Conservation (phyloP, 2,329 filamentous ascomycete genomes). For the Lachnellula hyalina region DNA sequence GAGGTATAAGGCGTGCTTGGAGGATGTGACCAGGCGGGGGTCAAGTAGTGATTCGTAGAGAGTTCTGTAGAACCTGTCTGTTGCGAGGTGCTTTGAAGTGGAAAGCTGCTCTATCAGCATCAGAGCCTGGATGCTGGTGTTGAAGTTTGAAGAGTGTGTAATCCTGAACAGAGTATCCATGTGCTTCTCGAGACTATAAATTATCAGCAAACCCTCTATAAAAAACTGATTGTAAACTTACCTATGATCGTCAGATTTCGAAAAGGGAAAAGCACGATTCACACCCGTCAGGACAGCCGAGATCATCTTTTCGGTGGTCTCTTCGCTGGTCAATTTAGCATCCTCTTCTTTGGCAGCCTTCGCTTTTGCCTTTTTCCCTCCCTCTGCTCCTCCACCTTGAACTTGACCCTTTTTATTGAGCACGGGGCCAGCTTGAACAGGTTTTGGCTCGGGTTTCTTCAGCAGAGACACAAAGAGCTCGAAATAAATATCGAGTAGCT, state of each 20-base stretch:
- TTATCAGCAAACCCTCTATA: conserved; percentile 19
- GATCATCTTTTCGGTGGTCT: conserved; percentile 79
- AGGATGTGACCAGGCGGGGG: conserved; percentile 79
- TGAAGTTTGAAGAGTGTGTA: conserved; percentile 97
- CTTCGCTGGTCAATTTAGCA: conserved; percentile 33
- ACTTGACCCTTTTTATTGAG: conserved; percentile 45
- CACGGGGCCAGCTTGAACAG: conserved; percentile 35
- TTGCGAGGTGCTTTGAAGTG: conserved; percentile 69
- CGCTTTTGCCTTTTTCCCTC: conserved; percentile 47
- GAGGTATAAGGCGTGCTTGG: conserved; percentile 91
- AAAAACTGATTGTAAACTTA: conserved; percentile 37
- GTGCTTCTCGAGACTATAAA: conserved; percentile 69
- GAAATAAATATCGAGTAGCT: conserved; percentile 87
- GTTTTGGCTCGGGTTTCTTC: conserved; percentile 47
- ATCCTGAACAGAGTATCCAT: conserved; percentile 93
- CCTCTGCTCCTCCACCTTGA: conserved; percentile 48
- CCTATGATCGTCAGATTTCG: conserved; percentile 70
- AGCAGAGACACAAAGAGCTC: conserved; percentile 77
- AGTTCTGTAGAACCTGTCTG: conserved; percentile 90
- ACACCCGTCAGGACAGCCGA: conserved; percentile 90
- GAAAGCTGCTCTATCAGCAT: conserved; percentile 93
- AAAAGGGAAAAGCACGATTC: conserved; percentile 92
- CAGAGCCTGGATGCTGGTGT: conserved; percentile 92
- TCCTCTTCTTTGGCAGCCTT: conserved; percentile 34
- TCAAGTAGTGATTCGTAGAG: conserved; percentile 93